A percentile compares a stretch with the other conserved stretches of the same genome.
Evolutionary conservation across 1,139 yeast genomes (phyloP).

Genomic region (Pichia inconspicua): DNA sequence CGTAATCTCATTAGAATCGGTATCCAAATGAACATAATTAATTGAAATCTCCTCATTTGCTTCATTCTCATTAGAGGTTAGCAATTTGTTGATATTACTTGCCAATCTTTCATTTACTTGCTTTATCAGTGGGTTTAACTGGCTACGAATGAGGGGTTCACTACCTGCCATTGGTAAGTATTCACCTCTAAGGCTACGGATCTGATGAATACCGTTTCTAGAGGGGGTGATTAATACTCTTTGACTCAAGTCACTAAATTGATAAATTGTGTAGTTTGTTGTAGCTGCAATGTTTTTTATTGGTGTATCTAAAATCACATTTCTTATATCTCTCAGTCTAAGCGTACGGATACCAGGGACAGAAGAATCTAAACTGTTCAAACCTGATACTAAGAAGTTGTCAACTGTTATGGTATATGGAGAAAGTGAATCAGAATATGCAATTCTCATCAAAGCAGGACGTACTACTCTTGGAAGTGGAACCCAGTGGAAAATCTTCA

Average conservation of each 20-base stretch:
- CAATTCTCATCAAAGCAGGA: conserved; percentile 18
- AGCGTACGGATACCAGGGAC: conserved; percentile 35
- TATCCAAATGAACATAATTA: conserved; percentile 3
- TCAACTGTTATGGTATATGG: conserved; percentile 21
- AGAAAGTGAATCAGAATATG: conserved; percentile 19
- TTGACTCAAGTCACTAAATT: conserved; percentile 31
- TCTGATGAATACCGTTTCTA: conserved; percentile 32
- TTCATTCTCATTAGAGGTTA: conserved; percentile 18
- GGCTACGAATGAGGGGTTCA: conserved; percentile 51
- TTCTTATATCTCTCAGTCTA: conserved; percentile 35
- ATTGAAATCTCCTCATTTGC: conserved; percentile 31
- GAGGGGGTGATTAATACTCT: conserved; percentile 38
- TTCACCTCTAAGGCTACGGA: conserved; percentile 25
- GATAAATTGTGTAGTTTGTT: conserved; percentile 24
- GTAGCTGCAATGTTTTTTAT: conserved; percentile 25
- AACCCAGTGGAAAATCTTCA: conserved; percentile 28
- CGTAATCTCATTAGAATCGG: conserved; percentile 30
- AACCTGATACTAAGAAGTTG: conserved; percentile 29
- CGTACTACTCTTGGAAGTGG: conserved; percentile 33
- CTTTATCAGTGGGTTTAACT: conserved; percentile 48
- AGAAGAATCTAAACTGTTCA: conserved; percentile 33
- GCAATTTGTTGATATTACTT: conserved; percentile 33
- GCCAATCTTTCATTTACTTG: conserved; percentile 55
- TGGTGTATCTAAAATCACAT: conserved; percentile 30
- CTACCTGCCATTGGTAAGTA: conserved; percentile 43